These are phyloP conservation scores for Hypomontagnella monticulosa DNA, from an alignment of 495 filamentous ascomycete genomes.

Conservation along the genomic window DNA sequence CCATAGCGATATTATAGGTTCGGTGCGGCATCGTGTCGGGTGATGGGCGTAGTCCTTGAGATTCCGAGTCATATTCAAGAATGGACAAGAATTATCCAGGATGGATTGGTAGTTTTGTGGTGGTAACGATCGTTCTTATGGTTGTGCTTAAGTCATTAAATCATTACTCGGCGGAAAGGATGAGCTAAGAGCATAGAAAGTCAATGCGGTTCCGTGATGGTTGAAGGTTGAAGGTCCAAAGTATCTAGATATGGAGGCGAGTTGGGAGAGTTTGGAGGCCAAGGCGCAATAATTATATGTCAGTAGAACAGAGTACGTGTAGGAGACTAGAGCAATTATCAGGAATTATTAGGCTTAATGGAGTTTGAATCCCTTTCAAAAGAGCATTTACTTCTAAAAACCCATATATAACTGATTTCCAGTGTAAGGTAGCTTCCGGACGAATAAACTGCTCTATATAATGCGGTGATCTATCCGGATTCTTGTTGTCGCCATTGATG, in stretches of 20 bases:
- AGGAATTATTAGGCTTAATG: no score
- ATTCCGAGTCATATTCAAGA: slow-evolving; percentile 42
- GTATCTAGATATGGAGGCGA: no score
- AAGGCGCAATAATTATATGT: no score
- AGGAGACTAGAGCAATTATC: not conserved
- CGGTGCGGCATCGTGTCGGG: slow-evolving; percentile 59
- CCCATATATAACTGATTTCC: no score
- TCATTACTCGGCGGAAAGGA: not conserved
- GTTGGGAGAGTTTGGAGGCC: not conserved
- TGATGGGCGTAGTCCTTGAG: slow-evolving; percentile 17
- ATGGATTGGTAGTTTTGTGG: slow-evolving; percentile 8
- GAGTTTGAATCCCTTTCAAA: no score
- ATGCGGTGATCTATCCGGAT: not conserved
- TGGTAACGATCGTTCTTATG: not conserved
- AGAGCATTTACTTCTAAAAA: no score
- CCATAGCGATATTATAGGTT: slow-evolving; percentile 79
- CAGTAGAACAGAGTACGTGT: no score
- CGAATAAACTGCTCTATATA: not conserved
- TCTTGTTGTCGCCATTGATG: slow-evolving; percentile 18
- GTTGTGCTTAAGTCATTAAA: not conserved
- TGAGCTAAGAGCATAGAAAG: no score
- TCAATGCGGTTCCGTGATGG: no score
- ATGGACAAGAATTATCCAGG: slow-evolving; percentile 24
- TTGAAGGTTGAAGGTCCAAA: no score
- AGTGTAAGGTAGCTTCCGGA: no score